Evolutionary conservation across 768 basidiomycete genomes (phyloP).

Genomic region (Lepiota venenata): DNA sequence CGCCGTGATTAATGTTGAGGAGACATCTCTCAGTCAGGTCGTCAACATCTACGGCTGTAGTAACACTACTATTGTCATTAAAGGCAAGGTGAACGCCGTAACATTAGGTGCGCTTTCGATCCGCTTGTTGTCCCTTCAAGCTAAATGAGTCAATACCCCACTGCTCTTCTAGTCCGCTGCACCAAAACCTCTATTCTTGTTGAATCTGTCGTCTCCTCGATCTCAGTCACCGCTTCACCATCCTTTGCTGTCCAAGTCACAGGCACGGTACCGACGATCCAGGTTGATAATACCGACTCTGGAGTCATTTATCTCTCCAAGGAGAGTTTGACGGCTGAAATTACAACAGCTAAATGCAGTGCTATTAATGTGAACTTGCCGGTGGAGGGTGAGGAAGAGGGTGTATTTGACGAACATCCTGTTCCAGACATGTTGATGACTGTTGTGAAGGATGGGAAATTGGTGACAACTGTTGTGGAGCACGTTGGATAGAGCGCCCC

Average conservation of each 20-base stretch:
- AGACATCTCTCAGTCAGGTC: conserved; percentile 75
- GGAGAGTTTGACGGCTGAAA: conserved; percentile 71
- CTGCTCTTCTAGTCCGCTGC: conserved; percentile 66
- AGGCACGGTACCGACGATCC: conserved; percentile 86
- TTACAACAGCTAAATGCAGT: conserved; percentile 93
- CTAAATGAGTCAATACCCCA: neutral
- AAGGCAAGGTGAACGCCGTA: conserved; percentile 95
- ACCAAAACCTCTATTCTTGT: conserved; percentile 84
- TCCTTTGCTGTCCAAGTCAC: conserved; percentile 93
- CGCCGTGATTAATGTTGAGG: conserved; percentile 62
- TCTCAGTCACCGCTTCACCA: conserved; percentile 87
- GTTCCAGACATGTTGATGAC: conserved; percentile 97
- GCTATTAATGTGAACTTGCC: conserved; percentile 89
- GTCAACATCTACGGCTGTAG: conserved; percentile 93
- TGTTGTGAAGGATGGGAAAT: conserved; percentile 72
- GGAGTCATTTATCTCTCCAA: conserved; percentile 93
- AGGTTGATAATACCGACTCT: conserved; percentile 92
- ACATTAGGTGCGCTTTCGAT: conserved; percentile 61
- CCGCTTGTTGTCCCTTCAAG: neutral
- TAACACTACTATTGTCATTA: conserved; percentile 75
- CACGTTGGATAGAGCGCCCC: conserved; percentile 52
- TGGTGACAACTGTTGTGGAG: conserved; percentile 88
- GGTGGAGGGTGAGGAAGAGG: conserved; percentile 85
- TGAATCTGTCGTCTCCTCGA: conserved; percentile 88
- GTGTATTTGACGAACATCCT: conserved; percentile 84